Conservation (phyloP, 257 asterid species). For the Coffea canephora region DNA sequence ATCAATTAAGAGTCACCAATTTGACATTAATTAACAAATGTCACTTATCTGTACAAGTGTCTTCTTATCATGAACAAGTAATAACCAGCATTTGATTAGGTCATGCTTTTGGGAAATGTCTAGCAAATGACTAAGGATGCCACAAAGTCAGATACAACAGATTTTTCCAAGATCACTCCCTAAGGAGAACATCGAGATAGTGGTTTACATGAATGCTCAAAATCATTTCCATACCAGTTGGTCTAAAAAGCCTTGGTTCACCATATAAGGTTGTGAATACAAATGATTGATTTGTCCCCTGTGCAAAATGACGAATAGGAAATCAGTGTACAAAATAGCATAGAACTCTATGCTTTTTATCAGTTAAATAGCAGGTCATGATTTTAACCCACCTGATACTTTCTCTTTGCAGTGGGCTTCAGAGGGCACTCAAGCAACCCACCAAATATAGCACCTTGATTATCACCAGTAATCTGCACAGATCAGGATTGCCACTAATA, state of each 20-base stretch:
- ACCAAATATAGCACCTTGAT: conserved; percentile 89
- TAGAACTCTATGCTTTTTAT: not conserved
- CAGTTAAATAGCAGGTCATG: not conserved
- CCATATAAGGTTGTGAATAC: conserved; percentile 92
- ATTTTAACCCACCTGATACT: conserved; percentile 62
- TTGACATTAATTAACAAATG: not conserved
- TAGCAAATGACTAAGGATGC: not conserved
- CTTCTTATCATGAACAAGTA: not conserved
- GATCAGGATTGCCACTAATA: not conserved
- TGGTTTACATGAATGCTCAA: not conserved
- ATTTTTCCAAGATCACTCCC: conserved; percentile 2
- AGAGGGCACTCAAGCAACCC: conserved; percentile 94
- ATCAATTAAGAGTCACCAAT: not conserved
- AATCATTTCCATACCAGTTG: conserved; percentile 61
- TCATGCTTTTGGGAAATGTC: not conserved
- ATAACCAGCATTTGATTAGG: not conserved
- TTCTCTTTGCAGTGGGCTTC: conserved; percentile 76
- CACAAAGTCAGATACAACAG: not conserved
- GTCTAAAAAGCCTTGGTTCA: conserved; percentile 85
- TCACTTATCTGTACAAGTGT: not conserved
- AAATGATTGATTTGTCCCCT: conserved; percentile 89
- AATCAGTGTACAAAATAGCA: not conserved
- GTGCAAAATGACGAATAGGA: conserved; percentile 10
- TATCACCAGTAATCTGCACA: conserved; percentile 85
- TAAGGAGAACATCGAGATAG: not conserved